Conservation (phyloP, 352 stramenopile species). For the Plasmopara halstedii region DNA sequence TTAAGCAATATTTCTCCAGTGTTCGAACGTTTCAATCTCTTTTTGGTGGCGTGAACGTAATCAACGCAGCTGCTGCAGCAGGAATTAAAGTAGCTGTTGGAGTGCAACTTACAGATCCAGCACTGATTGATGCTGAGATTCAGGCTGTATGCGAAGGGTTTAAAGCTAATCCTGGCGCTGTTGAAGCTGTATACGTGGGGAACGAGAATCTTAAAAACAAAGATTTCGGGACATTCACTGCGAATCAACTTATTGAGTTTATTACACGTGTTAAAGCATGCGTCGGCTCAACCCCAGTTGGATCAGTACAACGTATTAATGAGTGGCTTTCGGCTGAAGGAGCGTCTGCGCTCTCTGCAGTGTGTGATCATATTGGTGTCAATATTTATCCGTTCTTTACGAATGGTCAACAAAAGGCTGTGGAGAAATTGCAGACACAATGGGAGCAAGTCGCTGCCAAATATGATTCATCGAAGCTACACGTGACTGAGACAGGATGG, state of each 20-base stretch:
- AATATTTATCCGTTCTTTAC: conserved; percentile 83
- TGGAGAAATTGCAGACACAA: conserved; percentile 52
- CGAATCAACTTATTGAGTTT: conserved; percentile 33
- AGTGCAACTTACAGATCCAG: conserved; percentile 49
- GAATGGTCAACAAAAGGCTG: conserved; percentile 20
- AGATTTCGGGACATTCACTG: conserved; percentile 31
- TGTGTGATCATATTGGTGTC: conserved; percentile 27
- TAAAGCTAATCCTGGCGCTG: conserved; percentile 19
- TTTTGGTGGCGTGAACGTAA: conserved; percentile 52
- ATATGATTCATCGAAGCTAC: conserved; percentile 34
- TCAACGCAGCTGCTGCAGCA: conserved; percentile 33
- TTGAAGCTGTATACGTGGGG: conserved; percentile 68
- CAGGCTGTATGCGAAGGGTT: conserved; percentile 52
- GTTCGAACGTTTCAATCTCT: conserved; percentile 67
- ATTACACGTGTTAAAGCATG: conserved; percentile 51
- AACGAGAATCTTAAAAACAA: conserved; percentile 73
- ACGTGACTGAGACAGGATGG: conserved; percentile 61
- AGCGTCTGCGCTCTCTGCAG: conserved; percentile 21
- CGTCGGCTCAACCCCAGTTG: conserved; percentile 37
- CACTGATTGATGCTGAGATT: conserved; percentile 42
- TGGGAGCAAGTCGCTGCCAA: conserved; percentile 39
- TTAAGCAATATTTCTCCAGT: conserved; percentile 41
- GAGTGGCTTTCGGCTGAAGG: conserved; percentile 42
- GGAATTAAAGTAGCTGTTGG: conserved; percentile 61
- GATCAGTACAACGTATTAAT: conserved; percentile 72